These are phyloP conservation scores for Penicillium pulvis DNA, from an alignment of 495 filamentous ascomycete species.

Conservation along the genomic window DNA sequence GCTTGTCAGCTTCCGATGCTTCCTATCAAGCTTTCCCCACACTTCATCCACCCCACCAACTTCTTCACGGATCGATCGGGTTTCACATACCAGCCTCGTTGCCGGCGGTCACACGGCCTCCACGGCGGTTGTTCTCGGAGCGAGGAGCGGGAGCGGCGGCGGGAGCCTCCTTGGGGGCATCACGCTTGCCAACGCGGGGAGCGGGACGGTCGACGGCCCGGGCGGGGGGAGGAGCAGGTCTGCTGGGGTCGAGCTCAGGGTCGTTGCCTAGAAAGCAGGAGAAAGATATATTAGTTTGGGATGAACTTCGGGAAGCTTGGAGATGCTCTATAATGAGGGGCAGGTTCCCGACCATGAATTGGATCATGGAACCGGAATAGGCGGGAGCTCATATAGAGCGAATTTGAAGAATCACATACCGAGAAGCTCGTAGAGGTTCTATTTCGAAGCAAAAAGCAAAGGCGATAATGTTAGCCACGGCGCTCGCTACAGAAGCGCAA, in stretches of 20 bases:
- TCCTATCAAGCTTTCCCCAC: constrained; percentile 11
- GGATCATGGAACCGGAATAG: constrained; percentile 11
- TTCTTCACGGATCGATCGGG: background rate
- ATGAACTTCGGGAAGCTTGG: constrained; percentile 3
- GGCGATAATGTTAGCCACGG: constrained; percentile 30
- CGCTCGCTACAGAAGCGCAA: constrained; percentile 12
- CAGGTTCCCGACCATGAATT: constrained; percentile 10
- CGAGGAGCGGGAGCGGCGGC: constrained; percentile 39
- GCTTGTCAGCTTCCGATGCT: constrained; percentile 4
- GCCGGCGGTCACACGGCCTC: constrained; percentile 61
- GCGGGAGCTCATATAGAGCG: background rate
- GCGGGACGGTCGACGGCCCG: constrained; percentile 85
- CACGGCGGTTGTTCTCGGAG: constrained; percentile 53
- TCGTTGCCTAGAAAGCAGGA: constrained; percentile 69
- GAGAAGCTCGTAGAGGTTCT: constrained; percentile 88
- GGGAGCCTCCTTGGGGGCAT: constrained; percentile 71
- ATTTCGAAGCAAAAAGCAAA: constrained; percentile 15
- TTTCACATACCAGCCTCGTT: constrained; percentile 77
- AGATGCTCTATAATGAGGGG: constrained; percentile 4
- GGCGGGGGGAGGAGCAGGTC: constrained; percentile 72
- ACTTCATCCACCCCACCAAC: background rate
- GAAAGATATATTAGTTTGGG: constrained; percentile 16
- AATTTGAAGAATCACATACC: constrained; percentile 58
- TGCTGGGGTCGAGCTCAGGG: constrained; percentile 81
- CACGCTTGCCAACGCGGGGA: constrained; percentile 82